Evolutionary conservation across 1,284 basidiomycete species (phyloP).

Genomic region (Acaromyces ingoldii): DNA sequence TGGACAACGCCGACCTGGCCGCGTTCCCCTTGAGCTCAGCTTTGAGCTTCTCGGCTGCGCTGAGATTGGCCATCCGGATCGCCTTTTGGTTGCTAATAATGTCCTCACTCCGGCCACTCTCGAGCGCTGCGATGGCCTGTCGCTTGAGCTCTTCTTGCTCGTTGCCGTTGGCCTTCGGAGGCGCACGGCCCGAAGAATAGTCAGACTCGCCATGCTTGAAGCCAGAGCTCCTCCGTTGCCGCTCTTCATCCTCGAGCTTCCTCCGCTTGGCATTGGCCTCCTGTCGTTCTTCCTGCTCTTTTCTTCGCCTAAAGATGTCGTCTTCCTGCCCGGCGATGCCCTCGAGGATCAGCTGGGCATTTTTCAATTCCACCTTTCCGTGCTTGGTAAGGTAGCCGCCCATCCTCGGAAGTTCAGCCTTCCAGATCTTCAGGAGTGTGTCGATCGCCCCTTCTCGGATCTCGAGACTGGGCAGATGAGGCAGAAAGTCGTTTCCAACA

Average conservation of each 20-base stretch:
- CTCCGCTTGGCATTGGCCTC: conserved; percentile 66
- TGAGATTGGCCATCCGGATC: conserved; percentile 81
- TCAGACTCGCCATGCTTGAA: conserved; percentile 25
- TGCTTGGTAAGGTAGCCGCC: conserved; percentile 94
- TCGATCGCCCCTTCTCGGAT: conserved; percentile 99
- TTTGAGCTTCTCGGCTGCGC: conserved; percentile 86
- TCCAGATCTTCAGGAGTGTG: conserved; percentile 91
- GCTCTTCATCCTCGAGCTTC: conserved; percentile 12
- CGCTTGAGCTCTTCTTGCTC: neutral
- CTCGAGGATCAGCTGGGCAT: conserved; percentile 90
- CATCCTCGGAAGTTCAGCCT: conserved; percentile 83
- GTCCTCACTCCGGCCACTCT: conserved; percentile 38
- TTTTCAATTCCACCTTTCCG: conserved; percentile 76
- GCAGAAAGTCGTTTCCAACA: conserved; percentile 99
- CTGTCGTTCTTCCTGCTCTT: conserved; percentile 87
- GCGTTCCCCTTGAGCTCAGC: conserved; percentile 73
- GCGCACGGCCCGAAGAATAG: conserved; percentile 8
- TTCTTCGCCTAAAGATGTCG: conserved; percentile 86
- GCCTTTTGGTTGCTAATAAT: conserved; percentile 38
- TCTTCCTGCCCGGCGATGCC: conserved; percentile 87
- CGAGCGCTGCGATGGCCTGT: conserved; percentile 14
- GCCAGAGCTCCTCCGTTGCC: conserved; percentile 4
- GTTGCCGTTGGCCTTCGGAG: conserved; percentile 39
- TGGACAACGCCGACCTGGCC: conserved; percentile 32
- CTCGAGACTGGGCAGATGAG: conserved; percentile 94